Base-by-base conservation (phyloP, 306 rosid genomes). In the Geum urbanum region DNA sequence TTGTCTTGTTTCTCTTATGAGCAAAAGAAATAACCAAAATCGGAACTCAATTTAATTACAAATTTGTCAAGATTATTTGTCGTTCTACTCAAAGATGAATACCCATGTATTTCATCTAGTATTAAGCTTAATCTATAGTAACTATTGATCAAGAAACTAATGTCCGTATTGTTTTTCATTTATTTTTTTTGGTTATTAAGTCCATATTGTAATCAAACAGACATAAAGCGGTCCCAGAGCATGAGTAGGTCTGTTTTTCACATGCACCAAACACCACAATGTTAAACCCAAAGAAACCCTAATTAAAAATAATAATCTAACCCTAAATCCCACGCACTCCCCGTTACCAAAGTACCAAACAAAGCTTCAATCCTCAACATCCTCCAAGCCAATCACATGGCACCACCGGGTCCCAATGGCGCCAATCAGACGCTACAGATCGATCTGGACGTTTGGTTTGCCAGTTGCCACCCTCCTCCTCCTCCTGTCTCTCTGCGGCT, bases 201-300 rank as follows among this genome's bases (percentile, higher is more conserved):
- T 24, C 27, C n/a, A n/a, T 24, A 24, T 24, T 24, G 27, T 2
- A 24, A 0, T 24, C 27, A 24, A 24, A 61, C 39, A 52, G 45
- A 52, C 62, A 51, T 6, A 8, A 35, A n/a, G 9, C 32, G 59
- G 37, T n/a, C 72, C 60, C 32, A 50, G 11, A 18, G 7, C 59
- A 51, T 51, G 37, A 67, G 72, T 51, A 7, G 57, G 45, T 24
- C 45, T 48, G 71, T 66, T 66, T 48, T 67, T 32, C 48, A 67
- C 61, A 54, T 11, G 44, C 39, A 67, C 72, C 1, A 51, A 58
- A 57, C 63, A 27, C 63, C 18, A 27, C n/a, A 58, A 32, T 15
- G 64, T 32, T 32, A 53, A 56, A 12, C n/a, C 40, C 40, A 24
- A 24, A 49, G 7, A 56, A 22, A 22, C 39, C 35, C 61, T 11